Evolutionary conservation across 1,284 basidiomycete genomes (phyloP), one percentile per base, ranked within the genome.

Genomic region (Ustilago loliicola): DNA sequence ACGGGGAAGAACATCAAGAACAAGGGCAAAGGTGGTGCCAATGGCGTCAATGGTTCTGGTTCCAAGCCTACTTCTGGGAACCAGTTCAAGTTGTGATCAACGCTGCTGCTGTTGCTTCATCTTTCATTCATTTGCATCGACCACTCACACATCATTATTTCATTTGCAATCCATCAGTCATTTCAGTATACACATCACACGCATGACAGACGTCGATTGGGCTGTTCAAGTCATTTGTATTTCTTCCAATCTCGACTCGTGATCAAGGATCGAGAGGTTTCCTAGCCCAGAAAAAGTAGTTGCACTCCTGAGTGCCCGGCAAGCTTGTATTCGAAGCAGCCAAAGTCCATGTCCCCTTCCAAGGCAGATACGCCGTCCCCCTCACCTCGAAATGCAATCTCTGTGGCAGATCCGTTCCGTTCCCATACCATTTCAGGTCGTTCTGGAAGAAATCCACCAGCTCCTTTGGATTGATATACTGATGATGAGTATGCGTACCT

Each of bases 401-500:
- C 30, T 72, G 63, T 1, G 84, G 83, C 10, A 71, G 17, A 0
- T 55, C 2, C 13, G 55, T 69, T 38, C 34, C 29, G 6, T 51
- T 42, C 4, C 11, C 52, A 42, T 25, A 71, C 87, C 87, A 86
- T 77, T 88, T 84, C 88, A 90, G 83, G 79, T 91, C 87, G 34
- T 86, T 88, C 61, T 90, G 89, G 87, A 99, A 96, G 88, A 94
- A 98, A 10, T 89, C 89, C 38, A 93, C 88, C n/a, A 99, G 90
- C 86, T 99, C 96, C 0, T 89, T 88, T 1, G 96, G 94, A 77
- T 94, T 93, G 84, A 99, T 89, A 86, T 91, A 99, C 87, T 99
- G 98, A 45, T 90, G 89, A 85, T 94, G 93, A 0, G 94, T 95
- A 87, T 99, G 97, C 5, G 97, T 99, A 2, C 96, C 96, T 0